Evolutionary conservation across 1,139 yeast species (phyloP).

Genomic region (Dujonia santamariae): DNA sequence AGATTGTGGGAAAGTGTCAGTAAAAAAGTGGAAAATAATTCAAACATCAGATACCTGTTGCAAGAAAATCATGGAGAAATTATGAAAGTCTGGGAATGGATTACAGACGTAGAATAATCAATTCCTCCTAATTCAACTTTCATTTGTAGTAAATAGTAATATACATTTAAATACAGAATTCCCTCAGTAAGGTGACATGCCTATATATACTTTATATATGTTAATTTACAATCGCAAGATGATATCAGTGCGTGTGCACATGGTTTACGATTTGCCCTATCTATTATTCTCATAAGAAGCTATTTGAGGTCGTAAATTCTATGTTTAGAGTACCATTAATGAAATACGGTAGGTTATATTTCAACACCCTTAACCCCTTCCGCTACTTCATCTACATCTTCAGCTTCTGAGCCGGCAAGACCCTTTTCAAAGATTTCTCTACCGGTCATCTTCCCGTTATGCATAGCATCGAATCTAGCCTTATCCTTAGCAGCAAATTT

Average conservation of each 20-base stretch:
- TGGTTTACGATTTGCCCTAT: no score
- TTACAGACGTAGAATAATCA: constrained; percentile 38
- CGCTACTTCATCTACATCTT: constrained; percentile 29
- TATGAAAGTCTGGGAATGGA: constrained; percentile 90
- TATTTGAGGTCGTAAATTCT: no score
- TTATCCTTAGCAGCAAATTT: constrained; percentile 50
- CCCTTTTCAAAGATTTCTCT: constrained; percentile 88
- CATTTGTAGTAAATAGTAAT: neutral
- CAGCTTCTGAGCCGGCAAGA: constrained; percentile 57
- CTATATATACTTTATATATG: no score
- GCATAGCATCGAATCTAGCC: constrained; percentile 53
- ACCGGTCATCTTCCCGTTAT: constrained; percentile 79
- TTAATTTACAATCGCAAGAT: no score
- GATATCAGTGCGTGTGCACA: no score
- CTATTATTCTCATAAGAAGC: no score
- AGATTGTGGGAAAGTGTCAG: constrained; percentile 65
- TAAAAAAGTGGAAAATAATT: constrained; percentile 59
- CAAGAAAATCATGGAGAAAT: constrained; percentile 83
- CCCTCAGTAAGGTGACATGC: neutral
- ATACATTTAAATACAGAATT: neutral
- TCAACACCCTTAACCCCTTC: constrained; percentile 22
- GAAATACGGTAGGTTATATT: no score
- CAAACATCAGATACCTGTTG: constrained; percentile 57
- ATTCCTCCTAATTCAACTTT: neutral
- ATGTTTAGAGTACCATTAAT: no score